Base-by-base conservation (phyloP, 129 eudicot species). In the Rutidosis leptorrhynchoides region DNA sequence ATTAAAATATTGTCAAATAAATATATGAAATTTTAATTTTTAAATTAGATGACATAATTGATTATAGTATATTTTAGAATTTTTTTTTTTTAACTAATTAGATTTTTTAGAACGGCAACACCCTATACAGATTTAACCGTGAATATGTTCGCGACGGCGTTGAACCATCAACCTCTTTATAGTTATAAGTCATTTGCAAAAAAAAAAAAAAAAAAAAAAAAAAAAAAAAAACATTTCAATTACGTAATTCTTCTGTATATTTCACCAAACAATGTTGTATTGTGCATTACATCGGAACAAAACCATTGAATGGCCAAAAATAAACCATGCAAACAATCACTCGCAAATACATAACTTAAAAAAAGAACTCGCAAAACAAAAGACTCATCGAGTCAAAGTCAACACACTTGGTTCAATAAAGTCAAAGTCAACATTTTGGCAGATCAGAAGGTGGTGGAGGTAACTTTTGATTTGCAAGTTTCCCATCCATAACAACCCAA, bases 401-500 rank as follows among this genome's bases (percentile, higher is more conserved):
- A 62, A 54, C 62, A 68, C 32, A 67, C 35, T 4, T 24, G 4
- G 53, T 20, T 19, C 30, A 25, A 63, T n/a, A 9, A 19, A 63
- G 16, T 62, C 6, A n/a, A 29, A 17, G 22, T 75, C 81, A 84
- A 58, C 90, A 85, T 49, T 75, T 74, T 9, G 91, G 91, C 57
- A 85, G 91, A 82, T 85, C 91, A 7, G 79, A 73, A 14, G 91
- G 91, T 42, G 91, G 91, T 43, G 91, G 90, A 28, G 81, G 84
- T 21, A 85, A 59, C 68, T 82, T 85, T 59, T 85, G 91, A 56
- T 68, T 81, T 51, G 84, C 77, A 64, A 60, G 82, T 12, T 77
- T 72, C n/a, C 91, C 91, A 62, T 85, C 91, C 75, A 73, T 60
- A 0, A 85, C 91, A 2, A 69, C 77, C 91, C 91, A 85, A 0